Evolutionary conservation across 2,329 filamentous ascomycete species (phyloP).

Genomic region (Talaromyces amestolkiae): DNA sequence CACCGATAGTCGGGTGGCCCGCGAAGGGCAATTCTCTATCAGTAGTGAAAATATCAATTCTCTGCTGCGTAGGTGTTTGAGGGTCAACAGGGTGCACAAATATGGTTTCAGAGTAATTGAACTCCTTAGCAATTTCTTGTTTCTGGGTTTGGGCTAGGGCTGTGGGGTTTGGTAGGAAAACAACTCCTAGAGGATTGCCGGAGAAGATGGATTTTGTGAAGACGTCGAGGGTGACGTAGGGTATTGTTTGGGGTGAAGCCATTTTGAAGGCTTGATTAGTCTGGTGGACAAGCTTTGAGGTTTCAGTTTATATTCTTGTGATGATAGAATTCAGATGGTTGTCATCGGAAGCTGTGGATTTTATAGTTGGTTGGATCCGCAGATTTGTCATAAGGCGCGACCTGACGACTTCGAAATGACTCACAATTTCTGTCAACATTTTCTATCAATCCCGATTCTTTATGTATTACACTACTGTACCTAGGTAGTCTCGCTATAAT

Average conservation of each 20-base stretch:
- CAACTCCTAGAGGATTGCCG: constrained; percentile 58
- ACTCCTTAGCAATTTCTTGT: constrained; percentile 55
- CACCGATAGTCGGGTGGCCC: constrained; percentile 58
- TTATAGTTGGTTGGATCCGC: neutral
- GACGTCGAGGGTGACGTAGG: constrained; percentile 39
- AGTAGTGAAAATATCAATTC: constrained; percentile 56
- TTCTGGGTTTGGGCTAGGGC: constrained; percentile 48
- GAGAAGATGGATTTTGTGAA: constrained; percentile 42
- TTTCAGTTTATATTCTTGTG: neutral
- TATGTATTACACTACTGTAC: neutral
- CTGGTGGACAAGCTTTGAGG: neutral
- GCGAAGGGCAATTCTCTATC: constrained; percentile 56
- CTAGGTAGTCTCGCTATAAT: neutral
- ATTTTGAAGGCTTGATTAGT: neutral
- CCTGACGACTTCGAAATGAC: neutral
- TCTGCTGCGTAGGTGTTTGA: constrained; percentile 20
- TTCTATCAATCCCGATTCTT: neutral
- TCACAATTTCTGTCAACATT: neutral
- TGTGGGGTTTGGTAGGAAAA: constrained; percentile 43
- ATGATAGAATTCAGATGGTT: neutral
- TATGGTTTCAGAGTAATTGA: constrained; percentile 59
- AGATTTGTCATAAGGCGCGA: neutral
- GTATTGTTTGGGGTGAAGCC: constrained; percentile 3
- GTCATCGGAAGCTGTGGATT: neutral
- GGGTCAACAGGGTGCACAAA: constrained; percentile 46